Conservation (phyloP, 345 rosid genomes). For the Eucalyptus regnans region DNA sequence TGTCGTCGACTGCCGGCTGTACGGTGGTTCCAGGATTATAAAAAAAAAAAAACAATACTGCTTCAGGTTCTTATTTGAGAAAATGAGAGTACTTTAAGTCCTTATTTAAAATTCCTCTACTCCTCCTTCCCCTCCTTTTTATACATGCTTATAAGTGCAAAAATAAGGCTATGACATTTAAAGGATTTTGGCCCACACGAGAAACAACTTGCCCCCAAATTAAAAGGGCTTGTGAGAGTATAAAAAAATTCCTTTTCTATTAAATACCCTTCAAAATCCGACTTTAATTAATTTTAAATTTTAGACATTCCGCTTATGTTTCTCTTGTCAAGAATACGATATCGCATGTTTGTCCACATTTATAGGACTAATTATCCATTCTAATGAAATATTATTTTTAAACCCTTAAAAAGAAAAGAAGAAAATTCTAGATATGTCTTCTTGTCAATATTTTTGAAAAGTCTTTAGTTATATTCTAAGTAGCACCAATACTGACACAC, state of each 20-base stretch:
- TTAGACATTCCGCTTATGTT: background rate
- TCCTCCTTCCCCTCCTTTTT: background rate
- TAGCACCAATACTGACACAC: too few species aligned
- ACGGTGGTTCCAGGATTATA: too few species aligned
- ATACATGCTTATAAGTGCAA: background rate
- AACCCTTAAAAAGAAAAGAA: background rate
- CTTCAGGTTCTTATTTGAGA: rapidly evolving
- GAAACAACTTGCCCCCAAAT: background rate
- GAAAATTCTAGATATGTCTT: background rate
- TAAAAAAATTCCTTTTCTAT: background rate
- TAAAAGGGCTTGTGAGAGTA: background rate
- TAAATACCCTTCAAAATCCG: background rate
- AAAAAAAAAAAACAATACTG: too few species aligned
- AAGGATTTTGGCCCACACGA: background rate
- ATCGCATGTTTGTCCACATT: background rate
- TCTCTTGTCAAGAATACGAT: background rate
- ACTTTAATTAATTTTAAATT: background rate
- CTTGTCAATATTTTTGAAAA: background rate
- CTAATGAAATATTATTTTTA: background rate
- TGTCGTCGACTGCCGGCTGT: too few species aligned
- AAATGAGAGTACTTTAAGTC: rapidly evolving
- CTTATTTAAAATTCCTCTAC: too few species aligned
- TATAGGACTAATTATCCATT: background rate
- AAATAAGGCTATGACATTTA: background rate
- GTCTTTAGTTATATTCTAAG: background rate